Evolutionary conservation across 2,329 filamentous ascomycete species (phyloP).

Genomic region (Colletotrichum brevisporum): DNA sequence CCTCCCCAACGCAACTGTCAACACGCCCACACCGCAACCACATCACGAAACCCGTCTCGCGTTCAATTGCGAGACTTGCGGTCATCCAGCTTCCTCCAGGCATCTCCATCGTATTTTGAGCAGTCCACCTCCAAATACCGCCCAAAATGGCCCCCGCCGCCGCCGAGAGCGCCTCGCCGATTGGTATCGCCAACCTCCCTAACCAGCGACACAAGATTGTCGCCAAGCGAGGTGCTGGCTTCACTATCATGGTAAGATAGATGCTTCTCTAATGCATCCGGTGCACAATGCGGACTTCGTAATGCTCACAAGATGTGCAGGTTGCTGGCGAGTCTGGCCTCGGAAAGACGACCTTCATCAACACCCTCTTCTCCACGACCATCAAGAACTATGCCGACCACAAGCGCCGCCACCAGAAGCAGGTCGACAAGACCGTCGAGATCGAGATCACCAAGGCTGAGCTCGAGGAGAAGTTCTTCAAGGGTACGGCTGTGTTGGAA

Average conservation of each 20-base stretch:
- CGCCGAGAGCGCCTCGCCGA: constrained; percentile 74
- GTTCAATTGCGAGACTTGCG: constrained; percentile 35
- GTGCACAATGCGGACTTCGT: background rate
- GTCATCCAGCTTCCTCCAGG: constrained; percentile 31
- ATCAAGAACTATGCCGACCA: constrained; percentile 99
- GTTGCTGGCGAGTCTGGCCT: constrained; percentile 98
- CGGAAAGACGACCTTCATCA: constrained; percentile 99
- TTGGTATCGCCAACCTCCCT: constrained; percentile 82
- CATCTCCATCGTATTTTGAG: constrained; percentile 38
- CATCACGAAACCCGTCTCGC: constrained; percentile 41
- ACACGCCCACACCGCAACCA: constrained; percentile 41
- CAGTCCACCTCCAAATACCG: constrained; percentile 43
- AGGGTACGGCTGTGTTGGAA: constrained; percentile 74
- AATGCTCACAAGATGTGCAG: constrained; percentile 58
- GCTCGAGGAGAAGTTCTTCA: constrained; percentile 99
- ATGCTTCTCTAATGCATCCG: constrained; percentile 4
- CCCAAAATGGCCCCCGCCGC: constrained; percentile 69
- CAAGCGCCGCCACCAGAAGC: constrained; percentile 99
- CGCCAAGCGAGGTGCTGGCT: constrained; percentile 90
- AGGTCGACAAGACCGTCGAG: constrained; percentile 99
- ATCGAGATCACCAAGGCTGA: constrained; percentile 99
- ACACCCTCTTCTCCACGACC: constrained; percentile 99
- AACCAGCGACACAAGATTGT: constrained; percentile 84
- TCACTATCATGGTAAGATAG: constrained; percentile 93
- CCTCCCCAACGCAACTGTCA: constrained; percentile 40